phyloP scores from a whole-genome alignment of 768 basidiomycete species.

The Gymnopilus dilepis region DNA sequence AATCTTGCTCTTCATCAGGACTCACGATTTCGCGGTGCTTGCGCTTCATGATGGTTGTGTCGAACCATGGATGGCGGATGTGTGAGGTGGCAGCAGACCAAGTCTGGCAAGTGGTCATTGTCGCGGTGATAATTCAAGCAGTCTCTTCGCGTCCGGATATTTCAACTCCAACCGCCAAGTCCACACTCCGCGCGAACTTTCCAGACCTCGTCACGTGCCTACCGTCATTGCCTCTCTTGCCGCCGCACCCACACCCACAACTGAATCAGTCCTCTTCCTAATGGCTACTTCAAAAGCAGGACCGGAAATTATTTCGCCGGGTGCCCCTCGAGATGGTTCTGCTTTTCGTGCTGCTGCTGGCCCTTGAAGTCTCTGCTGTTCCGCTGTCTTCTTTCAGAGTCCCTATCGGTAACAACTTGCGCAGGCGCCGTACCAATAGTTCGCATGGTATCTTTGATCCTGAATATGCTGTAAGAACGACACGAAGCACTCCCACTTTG shows the following conservation, averaged over 20 bases:
- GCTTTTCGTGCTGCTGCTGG: background rate
- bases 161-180: background rate
- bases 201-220: conserved; percentile 14
- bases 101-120: conserved; percentile 30
- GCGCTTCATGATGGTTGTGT: conserved; percentile 43
- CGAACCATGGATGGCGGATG: conserved; percentile 52
- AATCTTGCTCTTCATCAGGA: conserved; percentile 24
- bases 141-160: background rate
- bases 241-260: conserved; percentile 14
- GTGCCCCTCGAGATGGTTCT: background rate
- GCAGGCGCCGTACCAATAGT: background rate
- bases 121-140: background rate
- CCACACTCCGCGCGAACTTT: conserved; percentile 10
- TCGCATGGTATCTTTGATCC: conserved; percentile 2
- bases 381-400: background rate
- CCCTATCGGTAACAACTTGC: conserved; percentile 4
- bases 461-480: conserved; percentile 1
- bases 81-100: conserved; percentile 31
- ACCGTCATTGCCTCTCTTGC: background rate
- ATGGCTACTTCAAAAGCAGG: background rate
- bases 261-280: background rate
- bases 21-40: conserved; percentile 36
- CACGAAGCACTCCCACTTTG: background rate
- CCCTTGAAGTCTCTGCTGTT: background rate
- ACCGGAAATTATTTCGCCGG: background rate